phyloP scores from a whole-genome alignment of 208 protist species.

The Crithidia sp. region DNA sequence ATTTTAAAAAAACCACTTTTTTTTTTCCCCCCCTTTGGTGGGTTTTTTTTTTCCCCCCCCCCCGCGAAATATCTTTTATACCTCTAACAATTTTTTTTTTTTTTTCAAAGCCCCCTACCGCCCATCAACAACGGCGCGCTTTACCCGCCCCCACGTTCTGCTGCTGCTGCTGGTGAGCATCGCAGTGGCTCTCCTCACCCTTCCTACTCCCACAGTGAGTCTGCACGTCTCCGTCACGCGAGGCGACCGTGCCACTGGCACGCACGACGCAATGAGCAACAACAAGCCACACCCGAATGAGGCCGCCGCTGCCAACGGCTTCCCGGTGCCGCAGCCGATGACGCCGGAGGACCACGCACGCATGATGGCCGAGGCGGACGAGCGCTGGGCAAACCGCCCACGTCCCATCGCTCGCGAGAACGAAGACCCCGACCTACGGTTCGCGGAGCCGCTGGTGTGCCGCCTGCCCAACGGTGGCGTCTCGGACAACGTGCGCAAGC shows the following conservation, averaged over 20 bases:
- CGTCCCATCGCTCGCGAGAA: not conserved
- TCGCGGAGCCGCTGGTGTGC: constrained; percentile 12
- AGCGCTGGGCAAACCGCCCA: constrained; percentile 27
- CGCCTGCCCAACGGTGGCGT: constrained; percentile 26
- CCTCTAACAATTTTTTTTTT: no score
- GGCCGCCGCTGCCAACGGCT: not conserved
- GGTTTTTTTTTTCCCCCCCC: not conserved
- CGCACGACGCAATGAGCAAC: not conserved
- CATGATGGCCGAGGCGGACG: constrained; percentile 18
- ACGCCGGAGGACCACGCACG: not conserved
- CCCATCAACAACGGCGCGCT: not conserved
- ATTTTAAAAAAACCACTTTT: no score
- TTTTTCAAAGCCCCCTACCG: not conserved
- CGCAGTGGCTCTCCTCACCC: not conserved
- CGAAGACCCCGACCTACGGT: not conserved
- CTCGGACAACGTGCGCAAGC: not conserved
- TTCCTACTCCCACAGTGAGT: not conserved
- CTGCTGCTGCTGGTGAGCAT: constrained; percentile 5
- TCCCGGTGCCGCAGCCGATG: constrained; percentile 1
- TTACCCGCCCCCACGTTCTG: not conserved
- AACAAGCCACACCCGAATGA: not conserved
- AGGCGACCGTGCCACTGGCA: not conserved
- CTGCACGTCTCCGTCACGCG: not conserved
- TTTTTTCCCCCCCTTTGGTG: constrained; percentile 2
- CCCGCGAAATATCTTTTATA: no score